Evolutionary conservation across 2,329 filamentous ascomycete genomes (phyloP).

Genomic region (Dryadomyces quercus-mongolicae): DNA sequence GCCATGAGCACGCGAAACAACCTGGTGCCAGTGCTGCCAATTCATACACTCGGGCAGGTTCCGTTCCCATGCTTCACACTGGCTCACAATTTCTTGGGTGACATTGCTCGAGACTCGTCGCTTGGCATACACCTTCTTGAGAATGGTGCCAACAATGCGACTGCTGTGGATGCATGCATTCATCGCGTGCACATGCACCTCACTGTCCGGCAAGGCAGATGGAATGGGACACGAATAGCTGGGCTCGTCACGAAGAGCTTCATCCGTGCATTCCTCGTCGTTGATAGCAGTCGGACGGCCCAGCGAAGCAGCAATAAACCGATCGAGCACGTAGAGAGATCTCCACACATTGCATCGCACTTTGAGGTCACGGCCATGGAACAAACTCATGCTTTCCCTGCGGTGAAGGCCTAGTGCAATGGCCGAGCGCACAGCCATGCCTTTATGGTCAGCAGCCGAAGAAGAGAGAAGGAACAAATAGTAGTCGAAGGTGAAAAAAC

Average conservation of each 20-base stretch:
- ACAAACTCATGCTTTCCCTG: conserved; percentile 44
- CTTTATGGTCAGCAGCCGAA: conserved; percentile 20
- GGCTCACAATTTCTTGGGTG: conserved; percentile 43
- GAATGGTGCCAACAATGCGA: conserved; percentile 42
- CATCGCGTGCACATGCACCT: conserved; percentile 23
- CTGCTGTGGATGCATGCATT: conserved; percentile 45
- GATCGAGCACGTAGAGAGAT: conserved; percentile 52
- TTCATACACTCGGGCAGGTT: conserved; percentile 35
- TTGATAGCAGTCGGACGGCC: conserved; percentile 50
- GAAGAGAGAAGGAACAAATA: not conserved
- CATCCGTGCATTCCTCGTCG: conserved; percentile 48
- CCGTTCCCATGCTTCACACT: conserved; percentile 38
- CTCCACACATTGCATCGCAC: conserved; percentile 49
- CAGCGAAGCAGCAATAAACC: conserved; percentile 49
- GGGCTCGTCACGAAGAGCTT: conserved; percentile 21
- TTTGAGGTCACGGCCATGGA: conserved; percentile 17
- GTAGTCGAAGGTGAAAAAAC: not conserved
- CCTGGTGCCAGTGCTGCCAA: conserved; percentile 24
- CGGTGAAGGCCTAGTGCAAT: conserved; percentile 51
- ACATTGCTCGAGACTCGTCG: conserved; percentile 44
- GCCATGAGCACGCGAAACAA: conserved; percentile 26
- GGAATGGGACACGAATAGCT: not conserved
- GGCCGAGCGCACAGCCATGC: conserved; percentile 51
- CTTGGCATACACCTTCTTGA: conserved; percentile 48
- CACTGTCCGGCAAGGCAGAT: not conserved